Percentiles rank a stretch among this genome's conserved stretches.
These are phyloP conservation scores for Trichoderma atrobrunneum DNA, from an alignment of 2,329 filamentous ascomycete species.

Conservation along the genomic window DNA sequence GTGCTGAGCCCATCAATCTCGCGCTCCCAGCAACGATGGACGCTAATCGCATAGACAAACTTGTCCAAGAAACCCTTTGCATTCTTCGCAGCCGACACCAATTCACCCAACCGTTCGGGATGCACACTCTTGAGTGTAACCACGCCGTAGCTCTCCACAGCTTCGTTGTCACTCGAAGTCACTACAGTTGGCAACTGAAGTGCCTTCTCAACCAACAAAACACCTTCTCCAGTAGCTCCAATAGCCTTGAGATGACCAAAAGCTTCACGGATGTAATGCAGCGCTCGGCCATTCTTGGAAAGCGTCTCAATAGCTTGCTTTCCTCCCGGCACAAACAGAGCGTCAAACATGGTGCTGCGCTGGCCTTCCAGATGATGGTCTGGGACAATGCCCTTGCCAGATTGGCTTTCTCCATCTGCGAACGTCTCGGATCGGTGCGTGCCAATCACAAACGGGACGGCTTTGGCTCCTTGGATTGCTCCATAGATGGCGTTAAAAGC, in stretches of 20 bases:
- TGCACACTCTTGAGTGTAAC: conserved; percentile 60
- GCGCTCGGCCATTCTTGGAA: conserved; percentile 65
- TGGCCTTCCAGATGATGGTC: conserved; percentile 79
- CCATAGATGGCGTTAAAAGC: conserved; percentile 65
- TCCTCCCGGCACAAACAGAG: conserved; percentile 73
- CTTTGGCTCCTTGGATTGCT: conserved; percentile 59
- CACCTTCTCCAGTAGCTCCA: conserved; percentile 70
- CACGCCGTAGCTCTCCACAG: conserved; percentile 70
- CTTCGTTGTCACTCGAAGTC: conserved; percentile 44
- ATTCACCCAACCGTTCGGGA: conserved; percentile 59
- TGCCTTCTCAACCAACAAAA: conserved; percentile 56
- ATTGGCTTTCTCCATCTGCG: conserved; percentile 42
- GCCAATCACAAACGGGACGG: conserved; percentile 70
- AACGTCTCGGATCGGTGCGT: conserved; percentile 61
- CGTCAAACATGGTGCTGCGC: conserved; percentile 79
- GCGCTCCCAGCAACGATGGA: conserved; percentile 71
- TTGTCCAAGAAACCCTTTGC: conserved; percentile 67
- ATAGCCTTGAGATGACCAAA: conserved; percentile 81
- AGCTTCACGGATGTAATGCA: conserved; percentile 76
- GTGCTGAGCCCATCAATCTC: conserved; percentile 67
- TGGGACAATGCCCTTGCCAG: conserved; percentile 45
- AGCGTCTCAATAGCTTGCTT: conserved; percentile 60
- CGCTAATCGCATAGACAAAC: conserved; percentile 66
- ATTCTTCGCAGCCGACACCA: conserved; percentile 62
- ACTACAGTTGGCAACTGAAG: conserved; percentile 42